Evolutionary conservation across 2,329 filamentous ascomycete genomes (phyloP), one percentile per base, ranked within the genome.

Genomic region (Aspergillus tubingensis): DNA sequence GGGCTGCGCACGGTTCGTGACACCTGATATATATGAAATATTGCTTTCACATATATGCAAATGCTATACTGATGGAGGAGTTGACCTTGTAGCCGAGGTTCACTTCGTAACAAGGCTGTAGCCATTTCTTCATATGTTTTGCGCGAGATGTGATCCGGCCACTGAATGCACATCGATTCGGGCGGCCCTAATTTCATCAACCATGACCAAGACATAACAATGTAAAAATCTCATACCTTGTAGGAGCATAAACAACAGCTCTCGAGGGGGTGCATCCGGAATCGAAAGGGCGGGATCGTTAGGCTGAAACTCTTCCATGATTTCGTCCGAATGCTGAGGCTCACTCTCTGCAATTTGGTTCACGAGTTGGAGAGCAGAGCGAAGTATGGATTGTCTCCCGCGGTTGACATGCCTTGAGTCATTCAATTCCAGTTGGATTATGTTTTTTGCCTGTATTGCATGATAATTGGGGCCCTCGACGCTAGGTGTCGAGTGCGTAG

Each of bases 71-170:
- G 69, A 19, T 71, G 65, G 11, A 67, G 66, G 1, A 62, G 6
- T 49, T n/a, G 10, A 30, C 27, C 21, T 30, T 30, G 27, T 10
- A 30, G 27, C 21, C 36, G 15, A 43, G 17, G 48, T 10, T 64
- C 43, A 2, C 50, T 52, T 8, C 61, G 23, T 3, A 71, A 47
- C 17, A 72, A 53, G 10, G 54, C 50, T 0, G 61, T 53, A 13
- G 60, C 65, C 62, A 72, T 72, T 15, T 51, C 66, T 39, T 66
- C 63, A 5, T 66, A 55, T 2, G 67, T 59, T 17, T 59, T 65
- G 25, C 65, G 55, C 0, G 68, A 68, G 27, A 72, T 69, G 59
- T 71, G 70, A 51, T 72, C 67, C 1, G 70, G 69, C 69, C 70
- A 72, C 54, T 67, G 56, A 23, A 67, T 30, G 15, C 54, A n/a